Evolutionary conservation across 805 yeast genomes (phyloP), one percentile per base, ranked within the genome.

Genomic region (Priceomyces melissophilus): DNA sequence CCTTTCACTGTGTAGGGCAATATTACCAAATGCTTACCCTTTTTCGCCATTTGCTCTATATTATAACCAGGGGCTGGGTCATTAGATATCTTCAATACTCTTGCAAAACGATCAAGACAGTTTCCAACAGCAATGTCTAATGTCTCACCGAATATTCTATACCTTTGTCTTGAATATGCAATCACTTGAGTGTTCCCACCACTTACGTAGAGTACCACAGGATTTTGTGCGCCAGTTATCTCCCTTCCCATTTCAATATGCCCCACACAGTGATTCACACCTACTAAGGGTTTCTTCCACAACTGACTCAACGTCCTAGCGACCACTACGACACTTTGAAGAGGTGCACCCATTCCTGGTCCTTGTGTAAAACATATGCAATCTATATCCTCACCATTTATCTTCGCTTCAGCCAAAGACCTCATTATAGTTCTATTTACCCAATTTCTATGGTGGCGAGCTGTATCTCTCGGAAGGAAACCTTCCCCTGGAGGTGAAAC

Each of bases 231-330:
- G n/a, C 93, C 95, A 0, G 99, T 93, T 57, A 93, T 91, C 57
- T 91, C 98, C 45, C 99, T 71, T 10, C 99, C 99, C 99, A 93
- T 93, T 60, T 93, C 99, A 46, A 93, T 93, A 62, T 93, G 99
- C 1, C 99, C 99, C 29, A 93, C 80, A 63, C 99, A 93, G 62
- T 93, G 99, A 55, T 93, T 93, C 3, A 93, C 99, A 0, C 98
- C 98, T 6, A 93, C 83, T 26, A 93, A 61, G 0, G 99, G 98
- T 15, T 85, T 65, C 2, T 76, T 59, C 95, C 96, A 88, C 49
- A 91, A 57, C 50, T 84, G 80, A 7, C 88, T 71, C 30, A 90
- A 65, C 0, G 96, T 82, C 56, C 99, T 71, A 1, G 99, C 98
- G 1, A 95, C 95, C 37, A 93, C 73, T 2, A 84, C 98, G 30